These are phyloP conservation scores for Aspergillus transmontanensis DNA, from an alignment of 2,329 filamentous ascomycete species.

Conservation along the genomic window DNA sequence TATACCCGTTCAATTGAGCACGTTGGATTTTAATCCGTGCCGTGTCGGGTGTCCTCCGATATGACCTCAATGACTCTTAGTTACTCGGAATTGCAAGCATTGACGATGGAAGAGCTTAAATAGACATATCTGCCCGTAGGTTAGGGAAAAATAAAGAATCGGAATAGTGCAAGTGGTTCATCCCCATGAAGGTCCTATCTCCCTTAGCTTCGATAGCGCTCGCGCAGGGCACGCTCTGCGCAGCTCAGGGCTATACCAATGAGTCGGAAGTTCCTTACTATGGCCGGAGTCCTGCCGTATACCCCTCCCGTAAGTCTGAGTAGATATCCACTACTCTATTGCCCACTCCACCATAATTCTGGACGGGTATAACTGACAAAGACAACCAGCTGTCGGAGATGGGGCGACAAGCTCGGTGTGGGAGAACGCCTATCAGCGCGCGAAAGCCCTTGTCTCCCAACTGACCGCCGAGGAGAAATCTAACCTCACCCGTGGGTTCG, in stretches of 20 bases:
- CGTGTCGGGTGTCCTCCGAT: not conserved
- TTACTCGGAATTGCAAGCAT: not conserved
- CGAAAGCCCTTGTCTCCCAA: constrained; percentile 13
- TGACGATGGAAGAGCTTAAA: not conserved
- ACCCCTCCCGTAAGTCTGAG: not conserved
- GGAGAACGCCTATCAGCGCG: not conserved
- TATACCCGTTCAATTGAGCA: not conserved
- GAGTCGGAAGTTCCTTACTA: not conserved
- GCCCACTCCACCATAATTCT: not conserved
- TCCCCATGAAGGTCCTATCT: not conserved
- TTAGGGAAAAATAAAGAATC: no score
- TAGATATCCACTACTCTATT: not conserved
- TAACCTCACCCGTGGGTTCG: constrained; percentile 12
- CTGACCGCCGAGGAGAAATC: constrained; percentile 19
- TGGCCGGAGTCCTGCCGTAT: not conserved
- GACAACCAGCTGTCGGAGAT: not conserved
- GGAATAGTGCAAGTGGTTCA: not conserved
- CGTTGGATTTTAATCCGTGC: not conserved
- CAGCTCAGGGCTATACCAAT: not conserved
- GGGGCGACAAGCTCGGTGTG: not conserved
- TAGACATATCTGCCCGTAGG: not conserved
- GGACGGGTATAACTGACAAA: not conserved
- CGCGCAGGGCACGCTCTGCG: not conserved
- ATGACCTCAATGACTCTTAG: not conserved
- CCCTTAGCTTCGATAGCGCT: not conserved